Evolutionary conservation across 768 basidiomycete species (phyloP).

Genomic region (Pisolithus microcarpus): DNA sequence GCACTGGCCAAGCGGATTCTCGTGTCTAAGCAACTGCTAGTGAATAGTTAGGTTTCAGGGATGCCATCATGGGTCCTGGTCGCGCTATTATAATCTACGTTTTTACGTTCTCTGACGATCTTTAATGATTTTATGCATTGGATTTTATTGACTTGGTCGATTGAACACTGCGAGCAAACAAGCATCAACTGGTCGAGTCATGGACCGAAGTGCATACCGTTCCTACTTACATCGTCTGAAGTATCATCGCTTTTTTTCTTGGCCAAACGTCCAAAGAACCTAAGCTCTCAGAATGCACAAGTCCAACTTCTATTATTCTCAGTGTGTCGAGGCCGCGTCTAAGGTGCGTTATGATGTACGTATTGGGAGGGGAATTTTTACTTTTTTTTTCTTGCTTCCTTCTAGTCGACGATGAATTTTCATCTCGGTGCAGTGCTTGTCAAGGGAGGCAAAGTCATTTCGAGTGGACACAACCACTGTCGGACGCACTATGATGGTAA

Average conservation of each 20-base stretch:
- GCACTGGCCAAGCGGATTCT: constrained; percentile 78
- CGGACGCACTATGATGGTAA: constrained; percentile 47
- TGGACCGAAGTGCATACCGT: not conserved
- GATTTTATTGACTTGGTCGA: not conserved
- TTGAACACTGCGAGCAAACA: not conserved
- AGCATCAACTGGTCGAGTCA: not conserved
- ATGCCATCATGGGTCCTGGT: too few relatives aligned
- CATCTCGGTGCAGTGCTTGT: constrained; percentile 38
- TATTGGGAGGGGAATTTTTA: not conserved
- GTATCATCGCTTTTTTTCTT: too few relatives aligned
- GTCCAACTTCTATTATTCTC: constrained; percentile 44
- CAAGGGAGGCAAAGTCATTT: constrained; percentile 51
- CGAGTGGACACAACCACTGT: constrained; percentile 48
- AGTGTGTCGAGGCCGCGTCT: constrained; percentile 41
- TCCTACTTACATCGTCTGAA: too few relatives aligned
- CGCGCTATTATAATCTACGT: too few relatives aligned
- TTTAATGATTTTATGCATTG: not conserved
- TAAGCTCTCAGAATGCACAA: constrained; percentile 16
- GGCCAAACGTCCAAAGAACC: too few relatives aligned
- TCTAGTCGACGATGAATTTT: constrained; percentile 39
- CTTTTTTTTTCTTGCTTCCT: not conserved
- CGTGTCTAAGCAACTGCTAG: constrained; percentile 58
- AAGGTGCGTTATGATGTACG: constrained; percentile 23
- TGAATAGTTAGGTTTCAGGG: not conserved
- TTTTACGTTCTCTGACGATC: too few relatives aligned